Conservation (phyloP, 106 monocot species). For the Hemerocallis citrina region DNA sequence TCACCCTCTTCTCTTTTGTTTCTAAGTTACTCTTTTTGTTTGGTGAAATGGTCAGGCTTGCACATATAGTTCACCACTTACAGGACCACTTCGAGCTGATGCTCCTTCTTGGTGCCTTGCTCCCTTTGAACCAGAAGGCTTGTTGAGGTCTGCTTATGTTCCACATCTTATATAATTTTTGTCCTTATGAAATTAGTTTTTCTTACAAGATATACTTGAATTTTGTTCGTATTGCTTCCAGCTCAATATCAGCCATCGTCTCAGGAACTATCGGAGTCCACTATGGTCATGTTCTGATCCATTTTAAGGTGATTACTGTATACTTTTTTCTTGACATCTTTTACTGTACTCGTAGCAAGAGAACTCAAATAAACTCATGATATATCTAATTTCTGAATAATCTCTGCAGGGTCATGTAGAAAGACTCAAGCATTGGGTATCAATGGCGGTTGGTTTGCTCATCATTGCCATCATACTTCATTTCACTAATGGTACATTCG, state of each 20-base stretch:
- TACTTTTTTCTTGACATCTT: background rate
- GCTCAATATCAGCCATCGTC: slow-evolving; percentile 41
- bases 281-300: slow-evolving; percentile 50
- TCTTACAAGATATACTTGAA: background rate
- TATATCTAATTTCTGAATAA: background rate
- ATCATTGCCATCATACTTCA: slow-evolving; percentile 29
- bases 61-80: slow-evolving; percentile 36
- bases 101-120: slow-evolving; percentile 69
- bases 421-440: slow-evolving; percentile 37
- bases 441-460: slow-evolving; percentile 33
- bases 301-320: slow-evolving; percentile 29
- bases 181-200: background rate
- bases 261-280: slow-evolving; percentile 45
- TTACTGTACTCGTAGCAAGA: background rate
- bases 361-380: background rate
- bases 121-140: slow-evolving; percentile 84
- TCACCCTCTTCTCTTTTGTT: background rate
- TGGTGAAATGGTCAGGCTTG: slow-evolving; percentile 27
- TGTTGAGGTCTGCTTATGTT: slow-evolving; percentile 41
- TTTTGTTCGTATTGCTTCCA: slow-evolving; percentile 5
- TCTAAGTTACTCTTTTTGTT: background rate
- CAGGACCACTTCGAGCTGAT: slow-evolving; percentile 44
- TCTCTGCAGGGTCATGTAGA: slow-evolving; percentile 20
- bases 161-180: background rate
- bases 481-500: slow-evolving; percentile 32